Percentiles rank a stretch among this genome's conserved stretches.
Evolutionary conservation across 768 basidiomycete genomes (phyloP).

Genomic region (Boletus pseudopeckii): DNA sequence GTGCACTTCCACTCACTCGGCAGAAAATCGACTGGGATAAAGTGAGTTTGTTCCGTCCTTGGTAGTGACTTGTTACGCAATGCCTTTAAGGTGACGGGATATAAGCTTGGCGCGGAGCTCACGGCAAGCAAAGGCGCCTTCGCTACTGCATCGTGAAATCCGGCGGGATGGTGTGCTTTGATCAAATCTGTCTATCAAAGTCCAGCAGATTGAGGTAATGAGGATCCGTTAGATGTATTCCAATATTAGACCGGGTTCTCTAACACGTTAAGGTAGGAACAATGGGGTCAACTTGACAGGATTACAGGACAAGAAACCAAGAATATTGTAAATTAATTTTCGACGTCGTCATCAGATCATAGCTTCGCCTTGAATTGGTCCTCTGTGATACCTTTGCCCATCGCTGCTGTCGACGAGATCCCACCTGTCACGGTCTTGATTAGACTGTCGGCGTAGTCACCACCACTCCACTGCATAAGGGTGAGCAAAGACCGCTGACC

Average conservation of each 20-base stretch:
- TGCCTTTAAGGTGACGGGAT: conserved; percentile 44
- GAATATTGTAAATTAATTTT: background rate
- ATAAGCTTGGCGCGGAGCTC: conserved; percentile 76
- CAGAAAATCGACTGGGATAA: conserved; percentile 97
- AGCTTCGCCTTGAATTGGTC: conserved; percentile 66
- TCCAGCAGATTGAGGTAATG: background rate
- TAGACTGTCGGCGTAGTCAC: conserved; percentile 86
- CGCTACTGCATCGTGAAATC: conserved; percentile 25
- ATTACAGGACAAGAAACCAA: conserved; percentile 2
- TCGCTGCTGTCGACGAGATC: conserved; percentile 96
- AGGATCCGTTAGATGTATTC: conserved; percentile 6
- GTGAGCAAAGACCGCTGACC: conserved; percentile 15
- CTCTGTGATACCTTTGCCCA: conserved; percentile 96
- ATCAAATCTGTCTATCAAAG: background rate
- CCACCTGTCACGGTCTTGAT: conserved; percentile 98
- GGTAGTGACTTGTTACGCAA: background rate
- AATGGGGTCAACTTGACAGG: background rate
- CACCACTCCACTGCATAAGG: conserved; percentile 79
- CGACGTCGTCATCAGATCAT: conserved; percentile 23
- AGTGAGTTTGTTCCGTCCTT: conserved; percentile 37
- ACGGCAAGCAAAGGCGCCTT: conserved; percentile 62
- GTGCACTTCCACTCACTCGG: conserved; percentile 87
- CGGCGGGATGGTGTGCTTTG: background rate
- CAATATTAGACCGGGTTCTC: background rate
- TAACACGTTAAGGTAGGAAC: background rate